Percentiles rank a stretch among this genome's conserved stretches.
phyloP scores from a whole-genome alignment of 768 basidiomycete species.

The Boletus pseudopeckii region DNA sequence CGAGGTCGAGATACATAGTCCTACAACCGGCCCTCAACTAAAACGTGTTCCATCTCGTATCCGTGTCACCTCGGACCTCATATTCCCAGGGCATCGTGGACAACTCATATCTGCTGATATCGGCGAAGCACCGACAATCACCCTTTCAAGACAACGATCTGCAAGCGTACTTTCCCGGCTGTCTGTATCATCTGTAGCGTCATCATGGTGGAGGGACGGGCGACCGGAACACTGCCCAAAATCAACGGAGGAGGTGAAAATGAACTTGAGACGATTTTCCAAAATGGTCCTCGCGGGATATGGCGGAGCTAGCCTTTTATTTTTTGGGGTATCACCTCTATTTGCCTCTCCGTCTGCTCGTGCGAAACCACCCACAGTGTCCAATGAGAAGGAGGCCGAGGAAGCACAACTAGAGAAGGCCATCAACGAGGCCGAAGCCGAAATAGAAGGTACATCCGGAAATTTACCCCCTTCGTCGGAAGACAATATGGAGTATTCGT shows the following conservation, averaged over 20 bases:
- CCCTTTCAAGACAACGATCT: conserved; percentile 32
- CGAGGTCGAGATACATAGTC: conserved; percentile 62
- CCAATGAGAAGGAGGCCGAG: conserved; percentile 48
- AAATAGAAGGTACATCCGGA: conserved; percentile 44
- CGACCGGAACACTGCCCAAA: conserved; percentile 24
- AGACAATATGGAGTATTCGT: conserved; percentile 50
- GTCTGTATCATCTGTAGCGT: conserved; percentile 28
- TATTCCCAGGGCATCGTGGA: conserved; percentile 61
- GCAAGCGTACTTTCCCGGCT: conserved; percentile 24
- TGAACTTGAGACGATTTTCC: conserved; percentile 71
- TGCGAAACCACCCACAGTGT: conserved; percentile 25
- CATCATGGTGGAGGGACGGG: conserved; percentile 22
- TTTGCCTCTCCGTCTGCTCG: conserved; percentile 26
- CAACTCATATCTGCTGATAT: conserved; percentile 82
- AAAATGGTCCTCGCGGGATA: conserved; percentile 85
- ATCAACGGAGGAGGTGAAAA: conserved; percentile 52
- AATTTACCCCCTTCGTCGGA: conserved; percentile 23
- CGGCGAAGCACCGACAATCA: conserved; percentile 48
- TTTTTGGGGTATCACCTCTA: conserved; percentile 63
- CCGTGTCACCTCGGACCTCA: conserved; percentile 69
- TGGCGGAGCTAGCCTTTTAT: conserved; percentile 75
- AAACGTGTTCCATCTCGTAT: conserved; percentile 49
- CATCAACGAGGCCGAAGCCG: conserved; percentile 68
- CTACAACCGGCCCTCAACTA: conserved; percentile 30
- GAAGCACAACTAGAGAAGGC: conserved; percentile 62